A percentile compares a stretch with the other conserved stretches of the same genome.
These are phyloP conservation scores for Epichloe sylvatica DNA, from an alignment of 2,329 filamentous ascomycete genomes.

Conservation along the genomic window DNA sequence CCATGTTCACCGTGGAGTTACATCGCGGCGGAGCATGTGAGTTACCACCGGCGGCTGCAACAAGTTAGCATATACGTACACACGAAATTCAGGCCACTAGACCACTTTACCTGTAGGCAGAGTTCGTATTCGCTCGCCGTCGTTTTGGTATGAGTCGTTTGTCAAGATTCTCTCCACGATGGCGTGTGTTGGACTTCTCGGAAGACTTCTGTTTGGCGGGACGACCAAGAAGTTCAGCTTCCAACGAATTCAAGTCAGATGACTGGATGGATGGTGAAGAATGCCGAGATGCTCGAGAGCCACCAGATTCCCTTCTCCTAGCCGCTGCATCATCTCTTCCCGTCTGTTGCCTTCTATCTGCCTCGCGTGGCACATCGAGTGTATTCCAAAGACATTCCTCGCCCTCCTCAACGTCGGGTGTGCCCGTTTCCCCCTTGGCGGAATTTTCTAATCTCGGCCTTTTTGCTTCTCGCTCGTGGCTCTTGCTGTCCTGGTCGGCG, in stretches of 20 bases:
- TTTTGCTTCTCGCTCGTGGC: not conserved
- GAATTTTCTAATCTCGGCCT: not conserved
- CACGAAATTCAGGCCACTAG: not conserved
- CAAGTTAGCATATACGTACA: constrained; percentile 2
- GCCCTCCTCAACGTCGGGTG: constrained; percentile 15
- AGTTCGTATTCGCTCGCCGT: constrained; percentile 22
- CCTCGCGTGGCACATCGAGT: constrained; percentile 5
- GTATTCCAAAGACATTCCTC: constrained; percentile 8
- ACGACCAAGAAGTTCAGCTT: constrained; percentile 24
- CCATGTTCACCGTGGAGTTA: not conserved
- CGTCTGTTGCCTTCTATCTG: constrained; percentile 3
- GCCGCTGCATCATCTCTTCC: not conserved
- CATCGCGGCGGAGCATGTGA: not conserved
- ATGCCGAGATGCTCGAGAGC: constrained; percentile 14
- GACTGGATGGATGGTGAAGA: constrained; percentile 20
- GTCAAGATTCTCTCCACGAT: constrained; percentile 9
- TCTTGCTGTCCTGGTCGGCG: not conserved
- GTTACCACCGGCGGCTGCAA: constrained; percentile 23
- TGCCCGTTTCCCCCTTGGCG: constrained; percentile 12
- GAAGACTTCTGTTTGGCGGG: constrained; percentile 18
- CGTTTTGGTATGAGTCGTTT: constrained; percentile 14
- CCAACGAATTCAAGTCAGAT: constrained; percentile 25
- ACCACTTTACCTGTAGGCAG: constrained; percentile 22
- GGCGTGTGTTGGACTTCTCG: constrained; percentile 12
- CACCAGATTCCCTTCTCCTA: constrained; percentile 10